Evolutionary conservation across 495 filamentous ascomycete genomes (phyloP), one percentile per base, ranked within the genome.

Genomic region (Penicillium bovifimosum): DNA sequence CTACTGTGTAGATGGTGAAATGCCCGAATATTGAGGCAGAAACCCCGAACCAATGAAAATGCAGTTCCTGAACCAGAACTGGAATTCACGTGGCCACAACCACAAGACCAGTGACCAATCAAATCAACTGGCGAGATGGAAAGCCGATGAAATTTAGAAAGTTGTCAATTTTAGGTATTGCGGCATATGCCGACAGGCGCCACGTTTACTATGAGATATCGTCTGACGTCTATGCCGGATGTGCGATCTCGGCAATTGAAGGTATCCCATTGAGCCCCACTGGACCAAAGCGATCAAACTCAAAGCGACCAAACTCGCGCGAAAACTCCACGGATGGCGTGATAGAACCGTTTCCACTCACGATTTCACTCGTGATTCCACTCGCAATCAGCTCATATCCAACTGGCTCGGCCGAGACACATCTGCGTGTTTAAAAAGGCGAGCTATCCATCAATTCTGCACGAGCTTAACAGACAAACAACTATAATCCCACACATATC

Each of bases 271-370:
- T 8, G 9, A 5, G n/a, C n/a, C 16, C 34, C 10, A 53, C 47
- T 53, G 49, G 49, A 16, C 9, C 38, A 29, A 9, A 29, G 28
- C 4, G 20, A 24, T 11, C 39, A 16, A 20, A 39, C 39, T 64
- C 56, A n/a, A n/a, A n/a, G 28, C 4, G 20, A 24, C 14, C 39
- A 16, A 20, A 39, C 39, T 64, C 56, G 53, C 61, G 50, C 47
- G 40, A 62, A 43, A 56, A 16, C 36, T 50, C 20, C 2, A 24
- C 20, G 4, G 55, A 64, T 64, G 59, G 61, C 61, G 61, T 64
- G 61, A 61, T 53, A 44, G 46, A 42, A 16, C 33, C 55, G 20
- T 45, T 31, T 42, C 18, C 47, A 56, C 50, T 28, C 46, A 28
- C 59, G 59, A 53, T 47, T 31, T n/a, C n/a, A n/a, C n/a, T n/a